Evolutionary conservation across 768 basidiomycete genomes (phyloP).

Genomic region (Mycena haematopus): DNA sequence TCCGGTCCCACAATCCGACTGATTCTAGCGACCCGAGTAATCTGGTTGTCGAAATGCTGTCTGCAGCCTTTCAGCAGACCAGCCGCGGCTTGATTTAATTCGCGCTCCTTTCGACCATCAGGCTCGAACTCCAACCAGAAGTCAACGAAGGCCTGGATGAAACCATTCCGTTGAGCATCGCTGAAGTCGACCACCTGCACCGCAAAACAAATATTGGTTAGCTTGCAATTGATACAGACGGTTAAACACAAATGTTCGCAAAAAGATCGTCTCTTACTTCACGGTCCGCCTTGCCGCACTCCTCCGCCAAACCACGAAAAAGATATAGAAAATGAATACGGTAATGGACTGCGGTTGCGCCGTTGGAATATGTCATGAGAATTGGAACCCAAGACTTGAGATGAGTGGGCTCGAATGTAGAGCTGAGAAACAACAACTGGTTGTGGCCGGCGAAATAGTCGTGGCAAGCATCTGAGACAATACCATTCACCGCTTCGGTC

Average conservation of each 20-base stretch:
- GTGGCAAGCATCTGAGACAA: conserved; percentile 45
- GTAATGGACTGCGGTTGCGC: conserved; percentile 40
- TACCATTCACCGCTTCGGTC: conserved; percentile 38
- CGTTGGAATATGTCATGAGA: conserved; percentile 42
- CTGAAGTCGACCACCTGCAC: conserved; percentile 44
- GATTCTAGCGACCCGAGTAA: conserved; percentile 37
- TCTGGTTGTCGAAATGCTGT: conserved; percentile 39
- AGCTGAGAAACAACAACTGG: conserved; percentile 41
- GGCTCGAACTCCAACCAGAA: conserved; percentile 31
- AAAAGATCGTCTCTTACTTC: conserved; percentile 24
- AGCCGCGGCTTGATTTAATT: conserved; percentile 24
- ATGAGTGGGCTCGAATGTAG: conserved; percentile 33
- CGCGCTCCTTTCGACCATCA: conserved; percentile 4
- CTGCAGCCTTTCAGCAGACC: conserved; percentile 38
- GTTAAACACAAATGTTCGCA: conserved; percentile 10
- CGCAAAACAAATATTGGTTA: too few species aligned
- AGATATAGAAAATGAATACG: conserved; percentile 39
- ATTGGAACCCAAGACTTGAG: conserved; percentile 42
- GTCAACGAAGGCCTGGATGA: conserved; percentile 36
- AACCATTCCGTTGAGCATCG: conserved; percentile 41
- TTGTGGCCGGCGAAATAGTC: conserved; percentile 40
- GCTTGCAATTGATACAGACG: too few species aligned
- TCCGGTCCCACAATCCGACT: conserved; percentile 33
- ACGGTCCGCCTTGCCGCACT: conserved; percentile 30
- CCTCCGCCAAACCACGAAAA: conserved; percentile 37